Evolutionary conservation across 1,139 yeast species (phyloP), one percentile per base, ranked within the genome.

Genomic region (Sugiyamaella xylanicola): DNA sequence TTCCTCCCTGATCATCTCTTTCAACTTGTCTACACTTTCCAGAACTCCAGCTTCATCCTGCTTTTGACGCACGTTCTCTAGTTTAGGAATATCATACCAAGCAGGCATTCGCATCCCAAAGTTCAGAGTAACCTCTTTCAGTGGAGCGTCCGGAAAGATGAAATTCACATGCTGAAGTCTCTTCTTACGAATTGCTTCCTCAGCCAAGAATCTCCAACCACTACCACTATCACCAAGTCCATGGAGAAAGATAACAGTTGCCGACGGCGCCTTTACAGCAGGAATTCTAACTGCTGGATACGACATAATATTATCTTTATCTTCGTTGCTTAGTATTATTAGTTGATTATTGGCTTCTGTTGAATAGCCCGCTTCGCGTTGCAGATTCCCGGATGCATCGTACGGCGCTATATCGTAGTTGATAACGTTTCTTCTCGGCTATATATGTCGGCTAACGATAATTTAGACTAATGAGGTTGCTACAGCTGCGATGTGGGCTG

Each of bases 141-240:
- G 65, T 7, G 97, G 97, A 0, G 99, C 98, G 68, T 86, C 84
- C 4, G 99, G 99, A 65, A 93, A 88, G 16, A 92, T 79, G 66
- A 87, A 91, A 64, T 85, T 85, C 62, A 90, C 83, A 57, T 83
- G 80, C 40, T 81, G 81, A 53, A 82, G 78, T 17, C 77, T 75
- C 15, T 78, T 72, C 19, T 62, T 61, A 25, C 68, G 65, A 29
- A 58, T 55, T 43, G 82, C 72, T 46, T 74, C 76, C 47, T 71
- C 77, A 53, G 72, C 78, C 42, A 93, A 73, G 77, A 89, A 89
- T 39, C 82, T 76, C 97, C 97, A 93, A 1, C 98, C 98, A 27
- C 79, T 77, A 5, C 97, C 97, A 1, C 87, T 71, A 68, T 92
- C 99, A 8, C 99, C 99, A 17, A 93, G 77, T 0, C 99, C 99